Evolutionary conservation across 345 rosid species (phyloP), one percentile per base, ranked within the genome.

Genomic region (Acer saccharum): DNA sequence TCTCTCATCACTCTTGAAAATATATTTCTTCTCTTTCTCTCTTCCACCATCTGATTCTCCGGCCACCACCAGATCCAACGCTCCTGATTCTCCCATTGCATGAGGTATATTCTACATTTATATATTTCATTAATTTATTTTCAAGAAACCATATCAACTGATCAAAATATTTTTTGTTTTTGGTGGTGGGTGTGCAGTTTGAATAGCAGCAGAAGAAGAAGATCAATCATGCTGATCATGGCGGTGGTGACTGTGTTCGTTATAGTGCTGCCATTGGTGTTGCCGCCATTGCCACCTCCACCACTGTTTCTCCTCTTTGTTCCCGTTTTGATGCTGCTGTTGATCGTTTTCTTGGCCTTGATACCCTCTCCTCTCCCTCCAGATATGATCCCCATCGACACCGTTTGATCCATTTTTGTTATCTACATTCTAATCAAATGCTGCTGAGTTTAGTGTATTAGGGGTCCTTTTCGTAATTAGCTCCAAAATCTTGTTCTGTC

Each of bases 201-300:
- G 57, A 14, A 3, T 52, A 14, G 57, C 6, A 52, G 57, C 2
- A 60, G 57, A 16, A 50, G 54, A 48, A 48, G 13, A 50, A 58
- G 63, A 60, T 60, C 64, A 60, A 58, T 60, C 64, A 60, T 60
- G 64, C 27, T 60, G 64, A 76, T n/a, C n/a, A n/a, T 76, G 72
- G 54, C 57, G 67, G 21, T 66, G 11, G 55, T 66, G 17, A 21
- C 55, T 11, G 41, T 67, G 25, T 20, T 20, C 32, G 23, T 76
- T 57, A 65, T 76, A 7, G 65, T 54, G 63, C 32, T 76, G 50
- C 78, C 78, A 21, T 32, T 25, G 48, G 18, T 76, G 52, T 7
- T 76, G 50, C 78, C 78, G 3, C 72, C 72, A 21, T 29, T 76
- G 66, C 62, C 78, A 14, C 72, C 78, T 2, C 78, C 78, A 0